A percentile compares a stretch with the other conserved stretches of the same genome.
Evolutionary conservation across 257 asterid genomes (phyloP).

Genomic region (Coffea eugenioides): DNA sequence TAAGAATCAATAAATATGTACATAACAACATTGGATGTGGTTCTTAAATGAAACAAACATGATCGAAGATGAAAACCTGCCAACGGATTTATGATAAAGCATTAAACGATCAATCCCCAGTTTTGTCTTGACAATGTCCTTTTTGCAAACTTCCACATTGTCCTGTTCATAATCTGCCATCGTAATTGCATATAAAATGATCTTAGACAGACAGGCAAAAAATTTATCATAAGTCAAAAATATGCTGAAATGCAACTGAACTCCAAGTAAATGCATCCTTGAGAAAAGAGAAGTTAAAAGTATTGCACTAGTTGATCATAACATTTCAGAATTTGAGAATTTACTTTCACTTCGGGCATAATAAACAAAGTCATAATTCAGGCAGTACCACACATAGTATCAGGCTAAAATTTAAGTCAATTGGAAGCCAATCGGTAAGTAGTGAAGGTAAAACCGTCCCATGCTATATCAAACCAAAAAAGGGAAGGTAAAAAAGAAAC

Average conservation of each 20-base stretch:
- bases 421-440: too few species aligned
- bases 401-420: too few species aligned
- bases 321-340: too few species aligned
- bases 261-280: not conserved
- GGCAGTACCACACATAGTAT: too few species aligned
- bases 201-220: conserved; percentile 39
- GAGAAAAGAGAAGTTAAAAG: not conserved
- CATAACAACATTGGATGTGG: not conserved
- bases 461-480: too few species aligned
- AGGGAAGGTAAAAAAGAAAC: not conserved
- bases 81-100: conserved; percentile 81
- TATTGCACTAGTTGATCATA: too few species aligned
- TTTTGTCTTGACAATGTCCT: conserved; percentile 62
- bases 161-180: conserved; percentile 80
- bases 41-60: not conserved
- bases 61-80: conserved; percentile 54
- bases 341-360: too few species aligned
- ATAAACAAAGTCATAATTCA: too few species aligned
- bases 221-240: not conserved
- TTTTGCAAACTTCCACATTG: conserved; percentile 33
- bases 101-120: conserved; percentile 61
- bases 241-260: not conserved
- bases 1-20: not conserved
- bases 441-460: too few species aligned
- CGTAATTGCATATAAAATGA: conserved; percentile 70